Evolutionary conservation across 371 early-diverging fungal genomes (phyloP).

Genomic region (Mortierella sp.): DNA sequence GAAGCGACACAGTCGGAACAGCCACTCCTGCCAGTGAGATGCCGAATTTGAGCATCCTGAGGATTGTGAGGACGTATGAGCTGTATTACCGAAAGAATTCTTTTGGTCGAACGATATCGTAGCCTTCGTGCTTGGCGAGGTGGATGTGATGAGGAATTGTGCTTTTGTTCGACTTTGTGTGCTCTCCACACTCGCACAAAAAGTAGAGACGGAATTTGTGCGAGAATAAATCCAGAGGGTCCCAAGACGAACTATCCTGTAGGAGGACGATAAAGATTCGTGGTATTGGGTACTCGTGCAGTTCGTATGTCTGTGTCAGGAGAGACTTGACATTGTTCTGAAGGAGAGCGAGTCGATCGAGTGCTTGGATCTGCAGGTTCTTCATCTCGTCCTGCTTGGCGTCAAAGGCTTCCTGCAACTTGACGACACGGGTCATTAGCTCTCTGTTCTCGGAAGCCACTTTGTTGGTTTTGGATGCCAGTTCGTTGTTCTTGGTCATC

Average conservation of each 20-base stretch:
- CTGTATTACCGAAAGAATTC: constrained; percentile 34
- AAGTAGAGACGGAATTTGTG: constrained; percentile 32
- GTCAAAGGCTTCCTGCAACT: not conserved
- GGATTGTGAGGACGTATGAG: constrained; percentile 14
- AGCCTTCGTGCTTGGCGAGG: constrained; percentile 23
- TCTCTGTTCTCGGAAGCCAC: no score
- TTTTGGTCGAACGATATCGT: constrained; percentile 9
- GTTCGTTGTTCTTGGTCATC: no score
- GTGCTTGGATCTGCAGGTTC: not conserved
- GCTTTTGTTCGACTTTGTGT: constrained; percentile 11
- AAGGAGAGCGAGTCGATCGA: not conserved
- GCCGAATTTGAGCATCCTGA: constrained; percentile 39
- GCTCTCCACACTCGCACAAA: constrained; percentile 45
- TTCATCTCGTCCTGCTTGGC: not conserved
- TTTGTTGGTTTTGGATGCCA: no score
- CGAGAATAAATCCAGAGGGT: not conserved
- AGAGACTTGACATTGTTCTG: not conserved
- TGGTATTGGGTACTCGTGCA: not conserved
- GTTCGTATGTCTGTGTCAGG: not conserved
- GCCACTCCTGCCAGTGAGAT: constrained; percentile 16
- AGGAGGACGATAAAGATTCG: not conserved
- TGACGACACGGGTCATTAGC: not conserved
- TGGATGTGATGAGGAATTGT: constrained; percentile 29
- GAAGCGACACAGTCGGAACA: constrained; percentile 10
- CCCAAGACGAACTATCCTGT: not conserved